Conservation (phyloP, 2,329 filamentous ascomycete genomes). For the Alternaria gaisen region DNA sequence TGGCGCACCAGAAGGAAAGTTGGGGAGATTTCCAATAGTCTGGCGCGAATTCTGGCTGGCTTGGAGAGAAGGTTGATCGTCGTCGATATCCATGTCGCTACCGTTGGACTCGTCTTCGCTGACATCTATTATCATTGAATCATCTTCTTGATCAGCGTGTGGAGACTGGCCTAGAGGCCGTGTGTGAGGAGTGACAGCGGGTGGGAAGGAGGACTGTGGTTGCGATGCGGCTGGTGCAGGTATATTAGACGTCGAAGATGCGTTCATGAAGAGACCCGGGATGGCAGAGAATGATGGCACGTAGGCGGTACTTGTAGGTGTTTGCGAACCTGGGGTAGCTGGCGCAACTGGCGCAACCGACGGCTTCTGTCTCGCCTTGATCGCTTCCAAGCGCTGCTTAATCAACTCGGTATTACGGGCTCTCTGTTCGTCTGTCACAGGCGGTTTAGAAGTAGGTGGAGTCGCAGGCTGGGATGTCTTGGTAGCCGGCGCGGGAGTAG, state of each 20-base stretch:
- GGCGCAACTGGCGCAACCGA: constrained; percentile 5
- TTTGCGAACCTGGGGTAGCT: constrained; percentile 8
- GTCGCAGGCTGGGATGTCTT: constrained; percentile 24
- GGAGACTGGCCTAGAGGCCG: constrained; percentile 69
- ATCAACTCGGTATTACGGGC: constrained; percentile 77
- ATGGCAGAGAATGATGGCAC: constrained; percentile 51
- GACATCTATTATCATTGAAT: constrained; percentile 81
- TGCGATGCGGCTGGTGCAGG: constrained; percentile 21
- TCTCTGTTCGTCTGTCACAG: constrained; percentile 53
- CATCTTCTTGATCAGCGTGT: constrained; percentile 62
- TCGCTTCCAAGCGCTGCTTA: constrained; percentile 80
- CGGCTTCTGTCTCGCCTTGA: constrained; percentile 38
- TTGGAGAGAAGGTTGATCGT: constrained; percentile 58
- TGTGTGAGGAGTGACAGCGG: constrained; percentile 56
- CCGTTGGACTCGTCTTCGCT: constrained; percentile 75
- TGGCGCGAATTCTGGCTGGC: constrained; percentile 20
- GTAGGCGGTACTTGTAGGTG: constrained; percentile 14
- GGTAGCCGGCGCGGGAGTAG: constrained; percentile 17
- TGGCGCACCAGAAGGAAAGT: constrained; percentile 38
- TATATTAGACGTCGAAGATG: constrained; percentile 17
- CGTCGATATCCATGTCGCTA: constrained; percentile 71
- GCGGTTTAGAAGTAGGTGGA: constrained; percentile 27
- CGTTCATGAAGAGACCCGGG: constrained; percentile 63
- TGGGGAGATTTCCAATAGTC: constrained; percentile 25
- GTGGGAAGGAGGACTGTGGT: constrained; percentile 58